phyloP scores from a whole-genome alignment of 306 rosid genomes.

The Acacia melanoxylon region DNA sequence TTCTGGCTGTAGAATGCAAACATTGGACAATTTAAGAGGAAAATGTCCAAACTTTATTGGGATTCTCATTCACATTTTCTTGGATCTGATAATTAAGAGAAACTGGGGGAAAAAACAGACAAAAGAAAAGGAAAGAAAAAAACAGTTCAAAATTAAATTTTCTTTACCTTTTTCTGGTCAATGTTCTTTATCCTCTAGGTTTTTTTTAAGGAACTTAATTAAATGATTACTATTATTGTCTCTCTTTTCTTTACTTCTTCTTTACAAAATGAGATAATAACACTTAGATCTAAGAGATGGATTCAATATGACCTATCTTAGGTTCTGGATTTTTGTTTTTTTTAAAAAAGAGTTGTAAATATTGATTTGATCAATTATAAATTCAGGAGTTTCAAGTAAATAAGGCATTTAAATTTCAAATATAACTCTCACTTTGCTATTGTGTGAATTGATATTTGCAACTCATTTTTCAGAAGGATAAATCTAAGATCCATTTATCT shows the following conservation, averaged over 20 bases:
- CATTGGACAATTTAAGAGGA: not conserved
- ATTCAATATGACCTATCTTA: too few relatives aligned
- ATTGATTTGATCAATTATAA: too few relatives aligned
- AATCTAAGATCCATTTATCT: too few relatives aligned
- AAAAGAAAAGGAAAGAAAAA: not conserved
- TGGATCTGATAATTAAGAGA: slow-evolving; percentile 25
- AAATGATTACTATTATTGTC: not conserved
- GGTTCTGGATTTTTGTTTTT: too few relatives aligned
- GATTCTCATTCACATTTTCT: slow-evolving; percentile 44
- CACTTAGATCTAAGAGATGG: not conserved
- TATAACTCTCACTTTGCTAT: not conserved
- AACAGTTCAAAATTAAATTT: not conserved
- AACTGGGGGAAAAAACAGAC: slow-evolving; percentile 20
- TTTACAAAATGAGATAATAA: not conserved
- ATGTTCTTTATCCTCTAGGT: slow-evolving; percentile 1
- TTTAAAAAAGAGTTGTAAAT: not conserved
- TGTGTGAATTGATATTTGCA: too few relatives aligned
- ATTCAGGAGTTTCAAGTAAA: too few relatives aligned
- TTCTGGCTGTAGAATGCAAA: not conserved
- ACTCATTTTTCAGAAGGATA: too few relatives aligned
- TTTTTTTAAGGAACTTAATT: not conserved
- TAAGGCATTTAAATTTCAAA: too few relatives aligned
- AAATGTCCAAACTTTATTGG: slow-evolving; percentile 44
- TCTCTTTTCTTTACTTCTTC: not conserved
- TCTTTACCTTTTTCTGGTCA: slow-evolving; percentile 12